phyloP scores from a whole-genome alignment of 1,139 yeast species.

The Suhomyces wounanorum region DNA sequence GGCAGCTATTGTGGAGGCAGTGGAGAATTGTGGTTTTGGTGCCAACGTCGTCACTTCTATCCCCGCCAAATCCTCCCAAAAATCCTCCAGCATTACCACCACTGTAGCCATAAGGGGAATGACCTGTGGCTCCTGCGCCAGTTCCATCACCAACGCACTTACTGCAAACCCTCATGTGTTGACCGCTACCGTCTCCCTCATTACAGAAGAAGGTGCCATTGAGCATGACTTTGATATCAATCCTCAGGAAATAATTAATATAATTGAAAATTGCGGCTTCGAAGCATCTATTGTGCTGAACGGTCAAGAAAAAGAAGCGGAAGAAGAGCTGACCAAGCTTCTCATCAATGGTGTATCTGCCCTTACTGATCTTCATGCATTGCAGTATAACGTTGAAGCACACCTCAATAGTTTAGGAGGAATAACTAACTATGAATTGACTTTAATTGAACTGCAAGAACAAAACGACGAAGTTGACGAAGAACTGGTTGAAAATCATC shows the following conservation, averaged over 20 bases:
- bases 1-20: constrained; percentile 42
- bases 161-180: constrained; percentile 27
- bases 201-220: constrained; percentile 40
- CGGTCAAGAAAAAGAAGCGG: constrained; percentile 23
- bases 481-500: constrained; percentile 24
- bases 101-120: constrained; percentile 29
- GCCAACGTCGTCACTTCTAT: constrained; percentile 33
- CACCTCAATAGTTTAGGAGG: constrained; percentile 35
- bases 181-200: constrained; percentile 37
- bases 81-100: constrained; percentile 6
- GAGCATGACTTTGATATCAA: constrained; percentile 20
- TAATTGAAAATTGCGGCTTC: constrained; percentile 44
- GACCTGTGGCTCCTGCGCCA: constrained; percentile 48
- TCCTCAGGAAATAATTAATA: constrained; percentile 20
- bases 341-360: constrained; percentile 38
- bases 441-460: constrained; percentile 17
- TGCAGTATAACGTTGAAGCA: constrained; percentile 47
- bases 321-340: constrained; percentile 32
- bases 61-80: background rate
- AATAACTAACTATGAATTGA: constrained; percentile 26
- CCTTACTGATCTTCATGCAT: constrained; percentile 27
- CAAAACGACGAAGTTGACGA: constrained; percentile 13
- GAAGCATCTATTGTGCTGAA: constrained; percentile 26
- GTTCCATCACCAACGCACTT: constrained; percentile 36
- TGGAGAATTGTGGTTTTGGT: constrained; percentile 81